Evolutionary conservation across 2,329 filamentous ascomycete genomes (phyloP).

Genomic region (Penicillium sp.): DNA sequence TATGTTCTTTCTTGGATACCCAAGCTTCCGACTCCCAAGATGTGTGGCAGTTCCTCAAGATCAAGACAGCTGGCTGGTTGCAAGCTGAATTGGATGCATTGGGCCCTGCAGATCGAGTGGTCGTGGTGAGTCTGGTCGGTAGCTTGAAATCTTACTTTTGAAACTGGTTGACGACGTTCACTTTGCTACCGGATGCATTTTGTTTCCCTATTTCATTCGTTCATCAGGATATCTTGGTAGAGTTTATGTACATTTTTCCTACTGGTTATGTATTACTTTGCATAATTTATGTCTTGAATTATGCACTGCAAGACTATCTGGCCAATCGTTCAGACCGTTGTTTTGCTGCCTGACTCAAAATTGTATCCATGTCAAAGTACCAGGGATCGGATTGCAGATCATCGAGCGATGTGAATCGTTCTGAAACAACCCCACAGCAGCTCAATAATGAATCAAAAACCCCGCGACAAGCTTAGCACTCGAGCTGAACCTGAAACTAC

Average conservation of each 20-base stretch:
- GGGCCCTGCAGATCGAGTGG: not conserved
- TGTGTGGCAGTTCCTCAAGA: not conserved
- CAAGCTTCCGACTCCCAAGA: not conserved
- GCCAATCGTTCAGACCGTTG: too few species aligned
- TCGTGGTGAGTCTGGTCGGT: not conserved
- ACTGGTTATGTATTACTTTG: too few species aligned
- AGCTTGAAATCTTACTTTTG: not conserved
- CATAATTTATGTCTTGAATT: not conserved
- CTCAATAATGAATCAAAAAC: constrained; percentile 2
- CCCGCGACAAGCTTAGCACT: constrained; percentile 9
- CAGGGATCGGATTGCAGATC: not conserved
- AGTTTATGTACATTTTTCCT: too few species aligned
- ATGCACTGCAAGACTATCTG: too few species aligned
- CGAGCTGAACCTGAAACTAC: not conserved
- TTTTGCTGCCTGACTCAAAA: not conserved
- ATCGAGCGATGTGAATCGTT: not conserved
- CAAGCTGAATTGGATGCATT: not conserved
- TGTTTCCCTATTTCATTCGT: not conserved
- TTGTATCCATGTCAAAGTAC: not conserved
- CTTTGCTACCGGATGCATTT: not conserved
- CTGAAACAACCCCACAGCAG: constrained; percentile 8
- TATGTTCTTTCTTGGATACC: not conserved
- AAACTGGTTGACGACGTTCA: not conserved
- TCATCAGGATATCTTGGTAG: too few species aligned
- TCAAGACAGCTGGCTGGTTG: not conserved